A percentile compares a stretch with the other conserved stretches of the same genome.
Evolutionary conservation across 2,329 filamentous ascomycete species (phyloP).

Genomic region (Neodidymelliopsis sp.): DNA sequence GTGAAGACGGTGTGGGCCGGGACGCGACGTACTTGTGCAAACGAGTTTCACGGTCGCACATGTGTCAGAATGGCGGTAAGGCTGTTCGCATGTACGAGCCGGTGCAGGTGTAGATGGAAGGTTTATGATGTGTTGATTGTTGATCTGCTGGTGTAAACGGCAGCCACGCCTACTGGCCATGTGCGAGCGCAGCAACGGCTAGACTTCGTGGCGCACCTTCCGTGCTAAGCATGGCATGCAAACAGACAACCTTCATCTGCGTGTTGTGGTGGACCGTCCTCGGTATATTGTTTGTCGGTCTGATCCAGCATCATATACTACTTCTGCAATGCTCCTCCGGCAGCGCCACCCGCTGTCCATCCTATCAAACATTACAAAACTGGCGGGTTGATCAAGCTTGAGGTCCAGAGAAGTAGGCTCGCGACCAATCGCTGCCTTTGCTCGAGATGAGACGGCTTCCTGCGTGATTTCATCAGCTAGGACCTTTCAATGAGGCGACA

Average conservation of each 20-base stretch:
- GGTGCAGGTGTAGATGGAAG: conserved; percentile 4
- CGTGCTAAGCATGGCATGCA: background rate
- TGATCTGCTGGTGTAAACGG: conserved; percentile 2
- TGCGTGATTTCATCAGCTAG: conserved; percentile 39
- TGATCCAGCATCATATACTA: conserved; percentile 55
- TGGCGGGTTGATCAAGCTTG: conserved; percentile 48
- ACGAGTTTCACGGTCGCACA: background rate
- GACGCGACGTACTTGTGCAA: background rate
- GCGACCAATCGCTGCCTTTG: conserved; percentile 53
- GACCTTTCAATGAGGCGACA: background rate
- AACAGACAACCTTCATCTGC: background rate
- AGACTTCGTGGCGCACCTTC: no score
- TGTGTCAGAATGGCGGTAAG: conserved; percentile 1
- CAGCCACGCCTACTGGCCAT: background rate
- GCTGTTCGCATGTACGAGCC: conserved; percentile 1
- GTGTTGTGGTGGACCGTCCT: conserved; percentile 20
- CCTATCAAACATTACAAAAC: conserved; percentile 54
- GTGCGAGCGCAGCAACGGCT: no score
- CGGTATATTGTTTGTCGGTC: conserved; percentile 40
- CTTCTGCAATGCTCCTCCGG: conserved; percentile 52
- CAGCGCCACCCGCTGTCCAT: conserved; percentile 50
- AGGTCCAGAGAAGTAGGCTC: conserved; percentile 40
- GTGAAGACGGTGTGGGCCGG: conserved; percentile 9
- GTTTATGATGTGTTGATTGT: conserved; percentile 8
- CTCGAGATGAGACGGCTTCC: conserved; percentile 58